Evolutionary conservation across 495 filamentous ascomycete species (phyloP), one percentile per base, ranked within the genome.

Genomic region (Neurospora sp.): DNA sequence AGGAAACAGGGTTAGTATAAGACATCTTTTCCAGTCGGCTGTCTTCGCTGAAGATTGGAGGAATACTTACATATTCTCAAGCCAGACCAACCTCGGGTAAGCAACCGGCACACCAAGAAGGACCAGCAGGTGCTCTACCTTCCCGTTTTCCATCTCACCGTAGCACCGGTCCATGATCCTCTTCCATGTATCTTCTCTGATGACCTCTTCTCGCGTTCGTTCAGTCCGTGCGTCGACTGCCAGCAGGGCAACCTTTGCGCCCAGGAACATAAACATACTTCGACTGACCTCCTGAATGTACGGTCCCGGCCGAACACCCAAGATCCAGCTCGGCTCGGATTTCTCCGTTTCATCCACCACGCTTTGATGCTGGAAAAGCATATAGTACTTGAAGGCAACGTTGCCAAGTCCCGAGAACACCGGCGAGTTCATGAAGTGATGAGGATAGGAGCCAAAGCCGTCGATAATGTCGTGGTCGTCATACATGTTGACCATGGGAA

Each of bases 401-500:
- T 90, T 90, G 10, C 96, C 96, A 45, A 99, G 81, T 4, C 96
- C 96, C 3, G 89, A 91, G 76, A 99, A 96, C 16, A 98, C 93
- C 20, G 91, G 89, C n/a, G 91, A 93, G 72, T 88, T 86, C 92
- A 98, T 98, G 76, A 97, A 96, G 76, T 94, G 88, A 73, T 97
- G 87, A 2, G 94, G 89, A 78, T 99, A 99, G 0, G 94, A 97
- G 7, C 96, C 96, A 80, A 89, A 99, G 2, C 96, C 96, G 80
- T 99, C 95, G 74, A 99, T 96, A 76, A 98, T 97, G 75, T 99
- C 96, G 82, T 98, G 96, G 77, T 98, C 96, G 80, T 98, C 96
- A 85, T 91, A 98, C 74, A 99, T 93, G 80, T 99, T 99, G 76
- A 99, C 86, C 95, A 97, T 98, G 59, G 96, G 96, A 69, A 99